These are phyloP conservation scores for Melampsora medusae DNA, from an alignment of 1,284 basidiomycete genomes.

Conservation along the genomic window DNA sequence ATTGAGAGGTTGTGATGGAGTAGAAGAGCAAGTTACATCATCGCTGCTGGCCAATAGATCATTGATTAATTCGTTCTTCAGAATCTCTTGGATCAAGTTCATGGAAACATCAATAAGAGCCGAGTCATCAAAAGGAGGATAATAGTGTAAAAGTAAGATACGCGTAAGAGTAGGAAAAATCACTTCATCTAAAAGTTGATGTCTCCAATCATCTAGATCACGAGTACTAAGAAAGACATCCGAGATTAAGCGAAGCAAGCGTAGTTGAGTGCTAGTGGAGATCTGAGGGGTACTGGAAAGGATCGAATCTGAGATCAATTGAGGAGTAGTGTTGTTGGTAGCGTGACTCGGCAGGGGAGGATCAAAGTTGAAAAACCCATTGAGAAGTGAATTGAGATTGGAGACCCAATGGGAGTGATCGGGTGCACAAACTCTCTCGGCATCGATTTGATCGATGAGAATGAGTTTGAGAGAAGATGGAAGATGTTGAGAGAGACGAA, in stretches of 20 bases:
- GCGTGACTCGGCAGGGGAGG: slow-evolving; percentile 39
- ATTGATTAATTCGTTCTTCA: slow-evolving; percentile 42
- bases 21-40: slow-evolving; percentile 9
- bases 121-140: slow-evolving; percentile 28
- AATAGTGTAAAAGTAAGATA: slow-evolving; percentile 26
- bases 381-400: slow-evolving; percentile 57
- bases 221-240: slow-evolving; percentile 57
- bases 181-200: slow-evolving; percentile 45
- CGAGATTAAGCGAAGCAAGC: slow-evolving; percentile 55
- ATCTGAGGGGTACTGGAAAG: slow-evolving; percentile 46
- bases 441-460: slow-evolving; percentile 58
- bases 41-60: slow-evolving; percentile 25
- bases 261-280: slow-evolving; percentile 51
- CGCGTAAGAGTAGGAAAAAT: slow-evolving; percentile 35
- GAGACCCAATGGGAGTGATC: slow-evolving; percentile 58
- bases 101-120: slow-evolving; percentile 26
- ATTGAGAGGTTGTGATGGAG: slow-evolving; percentile 9
- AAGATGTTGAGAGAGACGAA: slow-evolving; percentile 55
- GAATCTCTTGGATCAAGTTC: slow-evolving; percentile 33
- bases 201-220: slow-evolving; percentile 55
- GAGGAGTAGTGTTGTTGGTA: slow-evolving; percentile 20
- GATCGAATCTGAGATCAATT: slow-evolving; percentile 28
- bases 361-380: slow-evolving; percentile 54
- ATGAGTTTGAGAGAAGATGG: slow-evolving; percentile 55
- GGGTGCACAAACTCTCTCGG: slow-evolving; percentile 58